A percentile compares a stretch with the other conserved stretches of the same genome.
phyloP scores from a whole-genome alignment of 1,284 basidiomycete species.

The Abortiporus biennis region DNA sequence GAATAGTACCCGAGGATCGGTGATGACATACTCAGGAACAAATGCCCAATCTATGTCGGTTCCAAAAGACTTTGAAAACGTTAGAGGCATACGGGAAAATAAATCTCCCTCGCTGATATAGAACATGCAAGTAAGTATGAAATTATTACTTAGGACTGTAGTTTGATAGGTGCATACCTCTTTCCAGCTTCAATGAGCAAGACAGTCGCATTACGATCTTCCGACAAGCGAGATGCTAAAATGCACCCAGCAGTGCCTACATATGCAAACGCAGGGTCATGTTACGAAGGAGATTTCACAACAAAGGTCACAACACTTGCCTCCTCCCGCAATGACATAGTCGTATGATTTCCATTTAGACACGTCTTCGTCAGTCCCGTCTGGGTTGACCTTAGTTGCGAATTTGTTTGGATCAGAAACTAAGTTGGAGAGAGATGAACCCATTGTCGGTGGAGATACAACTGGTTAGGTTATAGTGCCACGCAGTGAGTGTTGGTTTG shows the following conservation, averaged over 20 bases:
- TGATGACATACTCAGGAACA: slow-evolving; percentile 16
- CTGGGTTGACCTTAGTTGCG: neutral
- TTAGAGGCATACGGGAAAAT: slow-evolving; percentile 21
- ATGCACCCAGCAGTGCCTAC: slow-evolving; percentile 26
- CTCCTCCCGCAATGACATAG: slow-evolving; percentile 26
- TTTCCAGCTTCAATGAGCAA: slow-evolving; percentile 26
- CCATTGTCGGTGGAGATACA: neutral
- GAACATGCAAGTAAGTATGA: neutral
- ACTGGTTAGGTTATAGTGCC: neutral
- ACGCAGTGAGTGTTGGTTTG: neutral
- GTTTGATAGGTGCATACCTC: slow-evolving; percentile 15
- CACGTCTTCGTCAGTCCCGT: neutral
- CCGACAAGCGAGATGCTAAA: slow-evolving; percentile 24
- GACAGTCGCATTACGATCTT: slow-evolving; percentile 19
- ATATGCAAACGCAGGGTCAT: neutral
- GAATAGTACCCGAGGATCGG: neutral
- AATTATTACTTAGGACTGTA: neutral
- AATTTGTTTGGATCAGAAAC: neutral
- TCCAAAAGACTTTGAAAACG: slow-evolving; percentile 17
- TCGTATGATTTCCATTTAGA: slow-evolving; percentile 14
- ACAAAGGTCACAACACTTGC: slow-evolving; percentile 9
- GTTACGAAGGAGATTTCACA: neutral
- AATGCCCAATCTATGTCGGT: slow-evolving; percentile 24
- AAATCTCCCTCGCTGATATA: slow-evolving; percentile 10
- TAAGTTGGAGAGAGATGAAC: neutral